Conservation (phyloP, 805 yeast genomes). For the Starmerella bombicola region DNA sequence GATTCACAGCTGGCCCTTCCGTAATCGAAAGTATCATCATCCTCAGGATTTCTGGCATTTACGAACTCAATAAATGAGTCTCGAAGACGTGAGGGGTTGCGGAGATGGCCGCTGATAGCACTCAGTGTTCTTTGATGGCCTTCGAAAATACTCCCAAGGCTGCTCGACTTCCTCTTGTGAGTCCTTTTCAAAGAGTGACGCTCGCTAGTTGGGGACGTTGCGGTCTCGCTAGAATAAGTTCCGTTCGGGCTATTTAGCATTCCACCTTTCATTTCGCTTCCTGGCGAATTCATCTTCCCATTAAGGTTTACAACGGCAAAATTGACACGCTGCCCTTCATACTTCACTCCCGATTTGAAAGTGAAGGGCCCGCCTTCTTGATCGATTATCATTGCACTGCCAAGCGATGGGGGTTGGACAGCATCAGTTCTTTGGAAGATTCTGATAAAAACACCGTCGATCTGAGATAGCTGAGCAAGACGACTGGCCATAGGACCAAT, state of each 20-base stretch:
- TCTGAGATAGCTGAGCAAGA: slow-evolving; percentile 13
- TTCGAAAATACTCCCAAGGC: not conserved
- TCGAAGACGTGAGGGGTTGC: not conserved
- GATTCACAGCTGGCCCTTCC: slow-evolving; percentile 7
- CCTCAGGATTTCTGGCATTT: slow-evolving; percentile 14
- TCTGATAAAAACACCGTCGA: slow-evolving; percentile 15
- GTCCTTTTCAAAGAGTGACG: not conserved
- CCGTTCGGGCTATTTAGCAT: not conserved
- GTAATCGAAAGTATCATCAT: slow-evolving; percentile 10
- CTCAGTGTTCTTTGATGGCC: not conserved
- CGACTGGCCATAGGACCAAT: slow-evolving; percentile 24
- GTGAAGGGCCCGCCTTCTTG: not conserved
- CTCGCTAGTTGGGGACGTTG: not conserved
- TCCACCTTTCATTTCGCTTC: not conserved
- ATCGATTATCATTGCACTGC: not conserved
- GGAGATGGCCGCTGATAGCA: not conserved
- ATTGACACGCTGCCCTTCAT: too few species aligned
- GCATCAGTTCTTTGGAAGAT: slow-evolving; percentile 10
- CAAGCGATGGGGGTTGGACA: not conserved
- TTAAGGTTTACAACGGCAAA: too few species aligned
- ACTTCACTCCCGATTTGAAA: not conserved
- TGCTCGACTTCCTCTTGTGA: not conserved
- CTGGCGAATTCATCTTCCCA: not conserved
- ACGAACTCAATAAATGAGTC: slow-evolving; percentile 8
- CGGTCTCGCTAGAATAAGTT: not conserved